Evolutionary conservation across 2,329 filamentous ascomycete genomes (phyloP).

Genomic region (Neopestalotiopsis sp.): DNA sequence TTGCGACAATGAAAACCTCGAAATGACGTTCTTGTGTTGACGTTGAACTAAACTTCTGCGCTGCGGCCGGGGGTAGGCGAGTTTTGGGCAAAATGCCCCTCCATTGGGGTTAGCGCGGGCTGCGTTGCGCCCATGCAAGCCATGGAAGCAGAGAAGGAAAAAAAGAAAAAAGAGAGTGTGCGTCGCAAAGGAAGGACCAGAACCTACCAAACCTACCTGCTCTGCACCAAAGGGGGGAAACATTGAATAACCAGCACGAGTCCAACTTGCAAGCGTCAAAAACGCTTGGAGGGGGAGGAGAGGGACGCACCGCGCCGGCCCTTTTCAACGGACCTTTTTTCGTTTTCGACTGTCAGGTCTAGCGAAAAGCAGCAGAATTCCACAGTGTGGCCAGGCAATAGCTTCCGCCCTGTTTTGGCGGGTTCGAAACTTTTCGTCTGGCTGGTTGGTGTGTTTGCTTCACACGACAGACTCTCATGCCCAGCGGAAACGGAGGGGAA

Average conservation of each 20-base stretch:
- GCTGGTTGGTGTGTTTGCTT: not conserved
- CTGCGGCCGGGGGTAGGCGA: not conserved
- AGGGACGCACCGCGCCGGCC: too few relatives aligned
- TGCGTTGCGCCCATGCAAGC: not conserved
- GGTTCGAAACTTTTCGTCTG: not conserved
- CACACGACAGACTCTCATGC: too few relatives aligned
- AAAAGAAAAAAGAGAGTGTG: constrained; percentile 5
- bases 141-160: not conserved
- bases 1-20: not conserved
- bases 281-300: not conserved
- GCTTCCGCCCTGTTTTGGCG: not conserved
- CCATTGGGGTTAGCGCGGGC: not conserved
- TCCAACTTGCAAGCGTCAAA: not conserved
- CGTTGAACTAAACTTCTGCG: constrained; percentile 2
- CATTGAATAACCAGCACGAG: too few relatives aligned
- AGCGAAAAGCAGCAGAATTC: too few relatives aligned
- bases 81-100: not conserved
- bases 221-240: not conserved
- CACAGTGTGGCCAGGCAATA: too few relatives aligned
- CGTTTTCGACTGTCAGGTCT: too few relatives aligned
- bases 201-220: not conserved
- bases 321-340: too few relatives aligned
- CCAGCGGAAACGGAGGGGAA: too few relatives aligned
- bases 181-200: not conserved
- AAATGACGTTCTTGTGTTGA: not conserved